phyloP scores from a whole-genome alignment of 805 yeast genomes.

The Saturnispora bothae region DNA sequence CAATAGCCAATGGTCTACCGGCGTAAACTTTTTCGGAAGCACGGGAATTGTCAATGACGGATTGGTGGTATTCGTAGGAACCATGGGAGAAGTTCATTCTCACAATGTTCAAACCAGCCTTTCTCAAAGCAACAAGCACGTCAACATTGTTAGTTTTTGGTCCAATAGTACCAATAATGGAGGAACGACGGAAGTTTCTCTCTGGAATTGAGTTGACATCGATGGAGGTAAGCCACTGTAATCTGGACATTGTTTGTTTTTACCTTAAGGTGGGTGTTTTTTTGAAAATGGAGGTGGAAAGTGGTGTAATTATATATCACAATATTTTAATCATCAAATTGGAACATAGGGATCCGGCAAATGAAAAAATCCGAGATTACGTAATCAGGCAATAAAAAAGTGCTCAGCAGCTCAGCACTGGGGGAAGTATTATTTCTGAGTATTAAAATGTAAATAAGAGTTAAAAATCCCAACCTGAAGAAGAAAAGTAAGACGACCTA shows the following conservation, averaged over 20 bases:
- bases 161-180: constrained; percentile 98
- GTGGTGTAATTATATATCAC: no score
- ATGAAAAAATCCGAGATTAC: no score
- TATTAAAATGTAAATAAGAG: no score
- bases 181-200: constrained; percentile 78
- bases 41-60: constrained; percentile 93
- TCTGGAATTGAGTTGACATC: constrained; percentile 68
- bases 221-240: constrained; percentile 78
- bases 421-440: no score
- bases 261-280: no score
- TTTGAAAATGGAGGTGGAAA: no score
- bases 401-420: no score
- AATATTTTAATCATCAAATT: no score
- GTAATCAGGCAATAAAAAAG: no score
- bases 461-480: no score
- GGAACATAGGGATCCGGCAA: no score
- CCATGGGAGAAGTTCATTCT: constrained; percentile 99
- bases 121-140: constrained; percentile 74
- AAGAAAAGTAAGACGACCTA: no score
- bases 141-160: constrained; percentile 94
- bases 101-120: constrained; percentile 95
- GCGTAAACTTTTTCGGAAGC: constrained; percentile 81
- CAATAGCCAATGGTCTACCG: constrained; percentile 97
- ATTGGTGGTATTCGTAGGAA: constrained; percentile 93
- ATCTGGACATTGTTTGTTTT: constrained; percentile 36